These are phyloP conservation scores for Entomortierella chlamydospora DNA, from an alignment of 192 early-diverging fungal genomes.

Conservation along the genomic window DNA sequence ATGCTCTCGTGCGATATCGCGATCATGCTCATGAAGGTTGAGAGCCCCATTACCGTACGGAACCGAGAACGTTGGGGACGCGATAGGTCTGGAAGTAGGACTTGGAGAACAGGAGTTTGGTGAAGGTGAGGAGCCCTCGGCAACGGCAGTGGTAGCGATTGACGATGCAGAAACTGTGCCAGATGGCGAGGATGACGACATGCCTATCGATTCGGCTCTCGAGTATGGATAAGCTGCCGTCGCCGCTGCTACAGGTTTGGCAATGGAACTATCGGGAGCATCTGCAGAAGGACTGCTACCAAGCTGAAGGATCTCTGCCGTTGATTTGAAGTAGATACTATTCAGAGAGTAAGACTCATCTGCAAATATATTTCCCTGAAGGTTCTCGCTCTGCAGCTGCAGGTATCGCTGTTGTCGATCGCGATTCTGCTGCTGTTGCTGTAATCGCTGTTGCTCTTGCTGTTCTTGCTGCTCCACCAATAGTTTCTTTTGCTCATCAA, in stretches of 20 bases:
- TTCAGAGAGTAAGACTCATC: constrained; percentile 31
- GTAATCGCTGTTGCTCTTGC: neutral
- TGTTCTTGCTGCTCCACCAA: constrained; percentile 3
- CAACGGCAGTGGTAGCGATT: neutral
- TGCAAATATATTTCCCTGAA: too few species aligned
- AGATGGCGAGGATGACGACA: neutral
- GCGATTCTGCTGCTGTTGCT: neutral
- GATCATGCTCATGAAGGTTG: too few species aligned
- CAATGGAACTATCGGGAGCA: neutral
- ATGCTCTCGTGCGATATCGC: too few species aligned
- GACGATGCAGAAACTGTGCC: neutral
- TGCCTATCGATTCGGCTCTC: constrained; percentile 7
- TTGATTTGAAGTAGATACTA: constrained; percentile 32
- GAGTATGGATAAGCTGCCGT: neutral
- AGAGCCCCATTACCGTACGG: too few species aligned
- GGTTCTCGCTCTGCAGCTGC: neutral
- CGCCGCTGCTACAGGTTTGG: neutral
- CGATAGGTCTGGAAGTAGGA: neutral
- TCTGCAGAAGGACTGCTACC: neutral
- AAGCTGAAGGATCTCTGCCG: constrained; percentile 6
- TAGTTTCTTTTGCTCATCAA: constrained; percentile 5
- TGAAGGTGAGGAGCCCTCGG: constrained; percentile 14
- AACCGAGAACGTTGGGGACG: neutral
- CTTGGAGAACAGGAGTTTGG: neutral
- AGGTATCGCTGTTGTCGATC: neutral